A percentile compares a stretch with the other conserved stretches of the same genome.
phyloP scores from a whole-genome alignment of 2,329 filamentous ascomycete genomes.

The Sordariomycetes sp. region DNA sequence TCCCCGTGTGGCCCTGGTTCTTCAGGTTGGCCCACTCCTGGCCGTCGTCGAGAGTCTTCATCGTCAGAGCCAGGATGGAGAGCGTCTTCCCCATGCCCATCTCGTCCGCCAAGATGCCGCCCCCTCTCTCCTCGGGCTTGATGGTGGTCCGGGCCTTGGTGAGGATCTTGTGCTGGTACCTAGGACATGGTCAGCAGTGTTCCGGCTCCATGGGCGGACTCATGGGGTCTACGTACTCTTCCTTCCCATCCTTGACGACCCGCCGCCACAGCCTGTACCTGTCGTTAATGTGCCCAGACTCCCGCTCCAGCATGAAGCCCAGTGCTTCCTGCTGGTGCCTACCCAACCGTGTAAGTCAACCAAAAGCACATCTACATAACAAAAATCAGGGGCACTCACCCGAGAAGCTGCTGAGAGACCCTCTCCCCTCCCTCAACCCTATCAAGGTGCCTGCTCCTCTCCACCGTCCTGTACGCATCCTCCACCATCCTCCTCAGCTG shows the following conservation, averaged over 20 bases:
- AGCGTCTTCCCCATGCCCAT: conserved; percentile 52
- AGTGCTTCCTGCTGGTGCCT: conserved; percentile 27
- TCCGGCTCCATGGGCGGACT: background rate
- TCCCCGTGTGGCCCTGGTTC: conserved; percentile 8
- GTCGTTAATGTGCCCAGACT: conserved; percentile 20
- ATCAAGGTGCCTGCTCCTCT: conserved; percentile 10
- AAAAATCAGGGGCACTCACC: conserved; percentile 8
- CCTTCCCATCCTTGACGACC: conserved; percentile 12
- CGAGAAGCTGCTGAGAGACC: conserved; percentile 13
- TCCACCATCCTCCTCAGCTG: conserved; percentile 4
- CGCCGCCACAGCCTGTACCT: conserved; percentile 21
- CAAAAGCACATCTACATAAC: background rate
- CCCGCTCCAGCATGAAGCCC: conserved; percentile 25
- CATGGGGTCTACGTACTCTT: conserved; percentile 11
- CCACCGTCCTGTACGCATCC: conserved; percentile 11
- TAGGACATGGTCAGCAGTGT: conserved; percentile 3
- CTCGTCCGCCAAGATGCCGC: conserved; percentile 47
- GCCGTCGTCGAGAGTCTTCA: conserved; percentile 25
- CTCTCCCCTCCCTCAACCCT: conserved; percentile 11
- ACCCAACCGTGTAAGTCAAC: background rate
- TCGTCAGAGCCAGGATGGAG: conserved; percentile 36
- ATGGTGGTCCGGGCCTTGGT: conserved; percentile 21
- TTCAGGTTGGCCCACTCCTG: conserved; percentile 20
- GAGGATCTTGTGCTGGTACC: conserved; percentile 26
- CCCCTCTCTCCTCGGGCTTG: conserved; percentile 20